Evolutionary conservation across 805 yeast genomes (phyloP), one percentile per base, ranked within the genome.

Genomic region (Candida rishiriensis): DNA sequence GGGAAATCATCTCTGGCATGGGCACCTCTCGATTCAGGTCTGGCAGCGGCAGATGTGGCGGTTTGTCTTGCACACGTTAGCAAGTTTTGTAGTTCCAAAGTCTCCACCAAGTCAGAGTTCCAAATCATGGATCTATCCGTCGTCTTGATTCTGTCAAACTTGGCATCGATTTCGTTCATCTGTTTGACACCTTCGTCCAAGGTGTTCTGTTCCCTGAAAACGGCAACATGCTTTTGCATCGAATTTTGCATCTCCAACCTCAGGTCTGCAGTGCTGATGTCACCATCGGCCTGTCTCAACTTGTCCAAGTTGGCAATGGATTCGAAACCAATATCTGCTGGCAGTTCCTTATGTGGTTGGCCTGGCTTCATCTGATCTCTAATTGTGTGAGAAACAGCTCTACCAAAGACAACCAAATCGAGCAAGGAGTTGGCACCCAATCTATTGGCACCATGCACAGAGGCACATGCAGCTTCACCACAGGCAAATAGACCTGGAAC

Each of bases 361-460:
- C 93, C 93, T 56, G 98, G 98, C 54, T 84, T 79, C 70, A 88
- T 77, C 48, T 82, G 73, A 63, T 88, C 96, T 52, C 84, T 74
- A 64, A 91, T 84, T 46, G 96, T 87, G 70, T 88, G 93, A 41
- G 97, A 83, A 39, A 91, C 98, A 55, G 98, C 98, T 76, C 99
- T 88, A 63, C 99, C 99, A 62, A 91, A 91, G 52, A 91, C 98
- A 52, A 91, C 99, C 68, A 91, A 75, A 72, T 91, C 99, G 61
- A 91, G 81, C 60, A 91, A 75, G 10, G 99, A 93, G 81, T 91
- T 91, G 55, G 99, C 99, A 70, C 99, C 99, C 57, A 91, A 78
- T 78, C 99, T 89, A 80, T 91, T 91, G 52, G 99, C 99, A 73
- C 99, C 99, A 66, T 91, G 99, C 48, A 91, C 99, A 31, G 97